Evolutionary conservation across 2,329 filamentous ascomycete genomes (phyloP).

Genomic region (Fusarium odoratissimum): DNA sequence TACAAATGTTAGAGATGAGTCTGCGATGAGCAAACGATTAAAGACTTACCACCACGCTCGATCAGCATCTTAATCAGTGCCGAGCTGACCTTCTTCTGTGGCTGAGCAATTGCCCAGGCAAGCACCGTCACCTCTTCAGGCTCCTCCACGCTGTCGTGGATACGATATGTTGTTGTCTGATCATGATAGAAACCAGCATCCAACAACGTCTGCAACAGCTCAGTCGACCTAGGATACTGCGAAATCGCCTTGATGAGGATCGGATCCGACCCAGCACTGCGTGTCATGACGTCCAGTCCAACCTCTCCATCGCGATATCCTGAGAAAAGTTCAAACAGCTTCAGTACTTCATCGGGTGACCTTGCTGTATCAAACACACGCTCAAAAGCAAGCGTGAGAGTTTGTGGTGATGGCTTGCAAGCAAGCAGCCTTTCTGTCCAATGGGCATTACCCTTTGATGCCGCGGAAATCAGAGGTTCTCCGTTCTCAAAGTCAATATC

Average conservation of each 20-base stretch:
- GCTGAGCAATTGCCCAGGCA: conserved; percentile 71
- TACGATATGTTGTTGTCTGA: conserved; percentile 57
- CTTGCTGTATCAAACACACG: conserved; percentile 65
- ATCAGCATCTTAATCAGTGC: conserved; percentile 68
- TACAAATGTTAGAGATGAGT: conserved; percentile 36
- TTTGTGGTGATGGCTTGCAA: conserved; percentile 60
- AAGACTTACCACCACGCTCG: conserved; percentile 53
- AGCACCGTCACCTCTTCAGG: conserved; percentile 68
- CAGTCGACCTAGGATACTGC: conserved; percentile 65
- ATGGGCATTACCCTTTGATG: conserved; percentile 61
- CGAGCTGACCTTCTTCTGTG: conserved; percentile 71
- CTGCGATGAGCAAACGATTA: background rate
- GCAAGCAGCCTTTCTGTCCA: conserved; percentile 64
- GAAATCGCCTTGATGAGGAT: conserved; percentile 65
- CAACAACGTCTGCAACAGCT: conserved; percentile 64
- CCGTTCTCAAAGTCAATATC: conserved; percentile 65
- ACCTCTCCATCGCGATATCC: conserved; percentile 61
- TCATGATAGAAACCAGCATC: conserved; percentile 71
- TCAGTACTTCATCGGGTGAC: conserved; percentile 61
- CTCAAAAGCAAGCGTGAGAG: conserved; percentile 66
- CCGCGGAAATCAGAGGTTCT: conserved; percentile 64
- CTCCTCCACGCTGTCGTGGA: conserved; percentile 60
- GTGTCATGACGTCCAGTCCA: conserved; percentile 63
- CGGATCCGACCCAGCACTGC: conserved; percentile 56
- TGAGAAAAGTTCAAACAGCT: conserved; percentile 63